These are phyloP conservation scores for Nannochloropsis oceanica DNA, from an alignment of 108 stramenopile genomes.

Conservation along the genomic window DNA sequence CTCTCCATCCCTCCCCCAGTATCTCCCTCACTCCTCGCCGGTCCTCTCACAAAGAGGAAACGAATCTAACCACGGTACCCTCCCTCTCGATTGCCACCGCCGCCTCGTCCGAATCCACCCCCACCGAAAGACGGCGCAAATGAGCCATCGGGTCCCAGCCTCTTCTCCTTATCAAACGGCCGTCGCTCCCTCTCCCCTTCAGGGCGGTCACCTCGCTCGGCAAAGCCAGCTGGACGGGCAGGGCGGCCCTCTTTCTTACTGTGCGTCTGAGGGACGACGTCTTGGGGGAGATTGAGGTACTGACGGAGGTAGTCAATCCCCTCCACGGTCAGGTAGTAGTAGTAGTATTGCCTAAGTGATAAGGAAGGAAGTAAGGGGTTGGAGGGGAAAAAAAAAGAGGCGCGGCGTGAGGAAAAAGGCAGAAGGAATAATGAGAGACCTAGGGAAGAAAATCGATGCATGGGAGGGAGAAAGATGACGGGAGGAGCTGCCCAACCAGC, in stretches of 20 bases:
- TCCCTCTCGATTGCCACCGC: neutral
- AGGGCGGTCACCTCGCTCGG: constrained; percentile 30
- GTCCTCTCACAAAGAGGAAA: neutral
- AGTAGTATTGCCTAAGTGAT: constrained; percentile 63
- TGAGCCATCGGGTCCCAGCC: neutral
- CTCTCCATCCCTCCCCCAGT: neutral
- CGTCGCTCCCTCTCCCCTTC: neutral
- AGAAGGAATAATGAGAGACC: neutral
- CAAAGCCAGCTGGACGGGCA: constrained; percentile 62
- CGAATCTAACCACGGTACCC: neutral
- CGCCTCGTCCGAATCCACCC: neutral
- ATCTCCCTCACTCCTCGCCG: neutral
- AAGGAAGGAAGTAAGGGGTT: neutral
- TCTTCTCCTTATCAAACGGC: neutral
- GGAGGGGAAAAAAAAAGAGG: neutral
- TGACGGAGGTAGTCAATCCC: constrained; percentile 88
- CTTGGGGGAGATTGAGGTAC: constrained; percentile 78
- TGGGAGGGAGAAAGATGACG: neutral
- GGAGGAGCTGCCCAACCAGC: neutral
- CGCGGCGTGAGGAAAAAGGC: neutral
- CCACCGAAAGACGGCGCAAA: neutral
- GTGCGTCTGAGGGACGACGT: constrained; percentile 89
- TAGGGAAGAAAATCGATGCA: too few relatives aligned
- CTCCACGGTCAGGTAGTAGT: constrained; percentile 88
- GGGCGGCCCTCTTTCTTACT: constrained; percentile 74